phyloP scores from a whole-genome alignment of 176 grass and related monocot genomes.

The Areca catechu region DNA sequence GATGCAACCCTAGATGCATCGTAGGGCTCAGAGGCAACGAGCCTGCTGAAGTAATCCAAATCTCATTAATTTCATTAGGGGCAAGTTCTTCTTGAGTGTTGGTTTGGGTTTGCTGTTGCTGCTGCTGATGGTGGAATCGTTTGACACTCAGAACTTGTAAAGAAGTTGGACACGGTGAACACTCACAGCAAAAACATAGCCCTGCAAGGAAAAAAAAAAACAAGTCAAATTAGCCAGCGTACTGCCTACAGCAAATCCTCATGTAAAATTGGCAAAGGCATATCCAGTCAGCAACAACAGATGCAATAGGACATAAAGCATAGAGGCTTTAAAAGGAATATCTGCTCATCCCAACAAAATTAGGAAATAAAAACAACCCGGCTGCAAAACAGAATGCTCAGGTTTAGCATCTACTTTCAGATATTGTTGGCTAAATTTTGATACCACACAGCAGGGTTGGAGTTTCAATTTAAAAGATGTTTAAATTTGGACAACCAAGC shows the following conservation, averaged over 20 bases:
- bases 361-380: too few relatives aligned
- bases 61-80: slow-evolving; percentile 73
- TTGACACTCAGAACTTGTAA: slow-evolving; percentile 96
- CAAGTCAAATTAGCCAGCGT: neutral
- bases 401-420: too few relatives aligned
- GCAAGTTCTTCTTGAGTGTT: slow-evolving; percentile 86
- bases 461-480: too few relatives aligned
- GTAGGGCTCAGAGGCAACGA: slow-evolving; percentile 96
- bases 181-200: slow-evolving; percentile 97
- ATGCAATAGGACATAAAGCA: too few relatives aligned
- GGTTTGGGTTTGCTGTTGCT: slow-evolving; percentile 67
- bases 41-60: slow-evolving; percentile 98
- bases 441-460: too few relatives aligned
- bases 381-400: too few relatives aligned
- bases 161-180: slow-evolving; percentile 93
- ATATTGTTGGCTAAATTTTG: too few relatives aligned
- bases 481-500: too few relatives aligned
- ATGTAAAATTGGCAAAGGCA: too few relatives aligned
- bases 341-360: too few relatives aligned
- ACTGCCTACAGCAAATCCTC: neutral
- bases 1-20: slow-evolving; percentile 97
- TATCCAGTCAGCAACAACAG: too few relatives aligned
- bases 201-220: slow-evolving; percentile 34
- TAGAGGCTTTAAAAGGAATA: too few relatives aligned
- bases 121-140: slow-evolving; percentile 93